A percentile compares a stretch with the other conserved stretches of the same genome.
Evolutionary conservation across 129 eudicot genomes (phyloP).

Genomic region (Centella asiatica): DNA sequence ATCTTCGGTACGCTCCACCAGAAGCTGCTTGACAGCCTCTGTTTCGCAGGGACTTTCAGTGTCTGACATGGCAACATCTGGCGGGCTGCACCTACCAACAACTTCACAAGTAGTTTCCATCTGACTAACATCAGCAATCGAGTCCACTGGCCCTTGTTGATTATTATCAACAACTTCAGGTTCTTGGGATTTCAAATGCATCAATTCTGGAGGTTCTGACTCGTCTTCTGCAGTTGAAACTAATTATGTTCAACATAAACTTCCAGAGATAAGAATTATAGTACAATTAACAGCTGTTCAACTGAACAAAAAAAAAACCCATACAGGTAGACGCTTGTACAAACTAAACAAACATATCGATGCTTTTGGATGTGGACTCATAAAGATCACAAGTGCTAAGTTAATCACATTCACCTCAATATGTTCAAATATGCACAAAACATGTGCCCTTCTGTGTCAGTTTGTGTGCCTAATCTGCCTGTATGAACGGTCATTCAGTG

Average conservation of each 20-base stretch:
- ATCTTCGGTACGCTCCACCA: conserved; percentile 44
- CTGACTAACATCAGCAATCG: conserved; percentile 26
- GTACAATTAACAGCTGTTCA: no score
- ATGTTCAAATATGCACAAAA: no score
- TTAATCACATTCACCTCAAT: no score
- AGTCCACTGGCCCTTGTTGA: conserved; percentile 25
- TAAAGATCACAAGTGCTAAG: no score
- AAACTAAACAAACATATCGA: no score
- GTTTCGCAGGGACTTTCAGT: conserved; percentile 35
- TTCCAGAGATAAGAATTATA: not conserved
- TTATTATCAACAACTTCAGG: conserved; percentile 26
- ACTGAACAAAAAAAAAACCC: no score
- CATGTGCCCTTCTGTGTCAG: no score
- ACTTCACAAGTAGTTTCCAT: conserved; percentile 16
- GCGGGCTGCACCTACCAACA: conserved; percentile 17
- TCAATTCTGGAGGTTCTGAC: conserved; percentile 23
- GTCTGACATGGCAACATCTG: conserved; percentile 54
- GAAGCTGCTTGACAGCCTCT: conserved; percentile 44
- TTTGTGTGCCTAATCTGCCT: no score
- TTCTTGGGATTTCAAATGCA: conserved; percentile 34
- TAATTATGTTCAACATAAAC: not conserved
- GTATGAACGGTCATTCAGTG: no score
- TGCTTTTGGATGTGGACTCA: no score
- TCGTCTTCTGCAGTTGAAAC: conserved; percentile 41
- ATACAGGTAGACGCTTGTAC: no score